phyloP scores from a whole-genome alignment of 225 moss, liverwort and hornwort species.

The Bryoerythrophyllum caledonicum region DNA sequence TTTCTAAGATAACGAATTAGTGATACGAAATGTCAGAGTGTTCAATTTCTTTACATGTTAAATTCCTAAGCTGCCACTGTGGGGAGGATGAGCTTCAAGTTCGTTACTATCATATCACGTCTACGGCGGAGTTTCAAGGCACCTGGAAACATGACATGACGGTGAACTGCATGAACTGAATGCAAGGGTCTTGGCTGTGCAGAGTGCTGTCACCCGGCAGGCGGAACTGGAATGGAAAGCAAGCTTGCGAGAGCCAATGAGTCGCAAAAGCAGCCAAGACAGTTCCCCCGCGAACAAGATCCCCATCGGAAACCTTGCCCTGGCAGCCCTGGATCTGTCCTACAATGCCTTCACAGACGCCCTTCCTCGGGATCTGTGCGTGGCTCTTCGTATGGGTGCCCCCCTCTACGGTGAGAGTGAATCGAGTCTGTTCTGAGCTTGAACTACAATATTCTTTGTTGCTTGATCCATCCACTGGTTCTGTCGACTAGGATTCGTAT shows the following conservation, averaged over 20 bases:
- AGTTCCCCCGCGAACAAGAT: constrained; percentile 17
- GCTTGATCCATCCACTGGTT: background rate
- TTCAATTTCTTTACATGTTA: constrained; percentile 5
- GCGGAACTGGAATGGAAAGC: constrained; percentile 78
- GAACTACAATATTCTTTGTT: background rate
- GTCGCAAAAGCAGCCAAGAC: constrained; percentile 22
- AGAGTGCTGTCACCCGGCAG: constrained; percentile 67
- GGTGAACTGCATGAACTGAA: background rate
- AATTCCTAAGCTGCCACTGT: background rate
- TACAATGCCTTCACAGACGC: constrained; percentile 76
- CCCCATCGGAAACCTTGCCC: constrained; percentile 38
- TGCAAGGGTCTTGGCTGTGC: constrained; percentile 11
- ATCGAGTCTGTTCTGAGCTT: background rate
- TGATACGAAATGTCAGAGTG: background rate
- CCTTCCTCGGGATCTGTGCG: constrained; percentile 58
- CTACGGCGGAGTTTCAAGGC: background rate
- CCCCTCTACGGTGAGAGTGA: constrained; percentile 64
- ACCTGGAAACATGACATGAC: background rate
- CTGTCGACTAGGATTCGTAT: background rate
- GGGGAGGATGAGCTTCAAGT: background rate
- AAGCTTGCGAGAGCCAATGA: constrained; percentile 63
- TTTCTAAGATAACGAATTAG: background rate
- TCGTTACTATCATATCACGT: background rate
- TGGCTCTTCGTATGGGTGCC: constrained; percentile 57
- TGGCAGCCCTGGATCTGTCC: constrained; percentile 71